phyloP scores from a whole-genome alignment of 495 filamentous ascomycete species.

The Rostrohypoxylon terebratum region DNA sequence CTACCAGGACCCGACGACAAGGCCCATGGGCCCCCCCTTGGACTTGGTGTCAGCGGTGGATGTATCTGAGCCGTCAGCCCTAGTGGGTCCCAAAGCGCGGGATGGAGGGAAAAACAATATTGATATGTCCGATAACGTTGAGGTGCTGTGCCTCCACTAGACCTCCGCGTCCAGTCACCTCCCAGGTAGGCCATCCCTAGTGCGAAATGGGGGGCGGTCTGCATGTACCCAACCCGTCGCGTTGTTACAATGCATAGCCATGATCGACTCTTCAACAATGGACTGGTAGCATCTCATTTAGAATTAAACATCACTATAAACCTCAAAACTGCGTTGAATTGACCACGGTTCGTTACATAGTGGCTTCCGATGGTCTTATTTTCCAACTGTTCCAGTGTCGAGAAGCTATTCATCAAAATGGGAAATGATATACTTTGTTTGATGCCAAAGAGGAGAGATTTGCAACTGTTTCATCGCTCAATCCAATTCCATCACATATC shows the following conservation, averaged over 20 bases:
- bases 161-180: constrained; percentile 17
- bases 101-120: constrained; percentile 32
- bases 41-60: constrained; percentile 33
- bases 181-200: constrained; percentile 19
- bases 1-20: constrained; percentile 26
- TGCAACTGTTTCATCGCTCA: not conserved
- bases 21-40: constrained; percentile 23
- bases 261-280: constrained; percentile 27
- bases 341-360: constrained; percentile 9
- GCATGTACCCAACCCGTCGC: constrained; percentile 12
- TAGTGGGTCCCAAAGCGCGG: constrained; percentile 28
- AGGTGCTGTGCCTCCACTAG: constrained; percentile 12
- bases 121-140: constrained; percentile 37
- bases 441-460: not conserved
- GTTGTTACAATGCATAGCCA: constrained; percentile 40
- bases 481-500: not conserved
- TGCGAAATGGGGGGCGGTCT: constrained; percentile 34
- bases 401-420: not conserved
- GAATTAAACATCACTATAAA: constrained; percentile 7
- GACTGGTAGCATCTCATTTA: constrained; percentile 23
- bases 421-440: not conserved
- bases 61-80: constrained; percentile 39
- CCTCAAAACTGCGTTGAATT: not conserved
- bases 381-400: not conserved
- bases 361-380: constrained; percentile 1